phyloP scores from a whole-genome alignment of 371 early-diverging fungal genomes.

The Blyttiomyces sp. region DNA sequence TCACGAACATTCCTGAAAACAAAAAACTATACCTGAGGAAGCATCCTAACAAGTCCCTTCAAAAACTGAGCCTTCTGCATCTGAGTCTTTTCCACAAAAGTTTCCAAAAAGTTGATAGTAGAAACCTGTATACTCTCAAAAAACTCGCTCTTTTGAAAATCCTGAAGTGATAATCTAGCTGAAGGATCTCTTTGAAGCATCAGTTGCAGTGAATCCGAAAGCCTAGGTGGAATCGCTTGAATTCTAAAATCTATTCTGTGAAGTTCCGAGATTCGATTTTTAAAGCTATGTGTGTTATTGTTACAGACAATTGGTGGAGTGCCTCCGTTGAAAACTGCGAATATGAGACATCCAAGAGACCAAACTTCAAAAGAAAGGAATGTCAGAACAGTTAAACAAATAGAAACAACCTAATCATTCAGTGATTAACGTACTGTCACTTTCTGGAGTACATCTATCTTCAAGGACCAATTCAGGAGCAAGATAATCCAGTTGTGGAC shows the following conservation, averaged over 20 bases:
- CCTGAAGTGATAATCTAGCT: constrained; percentile 55
- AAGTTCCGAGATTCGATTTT: constrained; percentile 55
- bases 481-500: constrained; percentile 66
- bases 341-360: constrained; percentile 77
- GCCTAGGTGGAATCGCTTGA: constrained; percentile 5
- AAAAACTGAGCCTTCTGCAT: constrained; percentile 79
- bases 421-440: too few relatives aligned
- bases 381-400: not conserved
- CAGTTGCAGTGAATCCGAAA: constrained; percentile 36
- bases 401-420: not conserved
- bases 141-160: constrained; percentile 66
- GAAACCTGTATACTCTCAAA: constrained; percentile 79
- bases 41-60: constrained; percentile 66
- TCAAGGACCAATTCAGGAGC: constrained; percentile 78
- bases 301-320: constrained; percentile 59
- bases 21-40: constrained; percentile 57
- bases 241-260: constrained; percentile 10
- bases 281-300: constrained; percentile 67
- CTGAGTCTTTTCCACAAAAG: constrained; percentile 70
- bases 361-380: constrained; percentile 48
- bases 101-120: constrained; percentile 76
- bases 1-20: not conserved
- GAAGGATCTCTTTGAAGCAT: constrained; percentile 57
- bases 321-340: constrained; percentile 72
- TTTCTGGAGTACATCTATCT: constrained; percentile 48